These are phyloP conservation scores for Papiliotrema terrestris DNA, from an alignment of 1,284 basidiomycete species.

Conservation along the genomic window DNA sequence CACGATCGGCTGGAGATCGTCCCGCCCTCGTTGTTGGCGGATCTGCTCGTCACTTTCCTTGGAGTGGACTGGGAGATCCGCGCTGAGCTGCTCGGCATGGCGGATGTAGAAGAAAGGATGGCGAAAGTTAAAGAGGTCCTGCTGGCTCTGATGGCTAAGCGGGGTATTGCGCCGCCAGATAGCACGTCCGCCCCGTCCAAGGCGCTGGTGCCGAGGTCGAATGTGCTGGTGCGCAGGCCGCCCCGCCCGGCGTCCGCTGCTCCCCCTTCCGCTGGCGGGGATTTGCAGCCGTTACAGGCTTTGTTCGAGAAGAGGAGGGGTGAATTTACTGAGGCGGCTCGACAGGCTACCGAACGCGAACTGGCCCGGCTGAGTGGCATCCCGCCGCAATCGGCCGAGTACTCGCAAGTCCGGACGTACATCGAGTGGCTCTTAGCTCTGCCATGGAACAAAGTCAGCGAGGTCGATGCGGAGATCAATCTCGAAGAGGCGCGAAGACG, in stretches of 20 bases:
- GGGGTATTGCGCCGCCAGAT: slow-evolving; percentile 14
- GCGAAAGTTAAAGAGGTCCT: slow-evolving; percentile 28
- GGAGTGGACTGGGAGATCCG: slow-evolving; percentile 35
- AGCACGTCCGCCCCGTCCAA: not conserved
- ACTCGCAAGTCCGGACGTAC: slow-evolving; percentile 42
- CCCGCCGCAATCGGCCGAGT: slow-evolving; percentile 42
- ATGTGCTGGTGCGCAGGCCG: slow-evolving; percentile 9
- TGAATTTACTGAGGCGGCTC: slow-evolving; percentile 27
- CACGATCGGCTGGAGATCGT: slow-evolving; percentile 31
- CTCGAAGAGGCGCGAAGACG: slow-evolving; percentile 29
- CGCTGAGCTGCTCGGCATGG: slow-evolving; percentile 35
- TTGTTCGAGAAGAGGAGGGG: slow-evolving; percentile 14
- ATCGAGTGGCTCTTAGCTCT: slow-evolving; percentile 41
- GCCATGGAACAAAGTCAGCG: slow-evolving; percentile 39
- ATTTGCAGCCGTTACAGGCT: slow-evolving; percentile 31
- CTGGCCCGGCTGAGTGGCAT: slow-evolving; percentile 34
- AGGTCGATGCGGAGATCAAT: slow-evolving; percentile 26
- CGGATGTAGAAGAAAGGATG: slow-evolving; percentile 28
- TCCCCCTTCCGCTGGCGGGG: slow-evolving; percentile 24
- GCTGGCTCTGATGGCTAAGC: slow-evolving; percentile 16
- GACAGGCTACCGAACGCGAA: slow-evolving; percentile 30
- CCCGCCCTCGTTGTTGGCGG: slow-evolving; percentile 32
- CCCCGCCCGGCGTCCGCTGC: not conserved
- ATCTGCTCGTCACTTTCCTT: slow-evolving; percentile 38
- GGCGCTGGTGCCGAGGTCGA: slow-evolving; percentile 2